Evolutionary conservation across 371 early-diverging fungal species (phyloP).

Genomic region (Mortierella sp.): DNA sequence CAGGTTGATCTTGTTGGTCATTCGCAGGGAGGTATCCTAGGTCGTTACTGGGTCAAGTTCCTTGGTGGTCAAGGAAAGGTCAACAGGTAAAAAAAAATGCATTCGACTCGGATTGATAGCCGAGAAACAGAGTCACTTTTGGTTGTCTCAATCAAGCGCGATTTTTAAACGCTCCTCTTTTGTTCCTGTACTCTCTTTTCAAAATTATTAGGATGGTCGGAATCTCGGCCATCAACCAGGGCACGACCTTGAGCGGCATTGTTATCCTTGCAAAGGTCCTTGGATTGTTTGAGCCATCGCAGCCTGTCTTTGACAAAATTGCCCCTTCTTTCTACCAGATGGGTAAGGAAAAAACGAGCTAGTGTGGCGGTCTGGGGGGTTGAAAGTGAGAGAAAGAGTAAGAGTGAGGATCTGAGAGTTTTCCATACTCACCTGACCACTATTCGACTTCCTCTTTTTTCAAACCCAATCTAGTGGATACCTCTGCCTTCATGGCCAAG

Average conservation of each 20-base stretch:
- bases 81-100: neutral
- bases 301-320: neutral
- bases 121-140: too few relatives aligned
- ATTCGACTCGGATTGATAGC: too few relatives aligned
- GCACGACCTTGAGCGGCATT: neutral
- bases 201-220: constrained; percentile 2
- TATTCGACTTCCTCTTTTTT: too few relatives aligned
- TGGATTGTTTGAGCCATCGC: neutral
- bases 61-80: neutral
- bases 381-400: too few relatives aligned
- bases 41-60: constrained; percentile 2
- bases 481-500: neutral
- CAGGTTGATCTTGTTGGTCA: neutral
- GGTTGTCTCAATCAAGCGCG: too few relatives aligned
- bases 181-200: neutral
- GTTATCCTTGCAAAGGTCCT: neutral
- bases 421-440: too few relatives aligned
- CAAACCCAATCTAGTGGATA: neutral
- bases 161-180: neutral
- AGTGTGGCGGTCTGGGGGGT: too few relatives aligned
- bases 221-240: neutral
- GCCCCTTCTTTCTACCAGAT: neutral
- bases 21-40: neutral
- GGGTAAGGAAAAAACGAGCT: too few relatives aligned
- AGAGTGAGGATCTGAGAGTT: too few relatives aligned